A percentile compares a stretch with the other conserved stretches of the same genome.
These are phyloP conservation scores for Pythium pyrilobum DNA, from an alignment of 352 stramenopile species.

Conservation along the genomic window DNA sequence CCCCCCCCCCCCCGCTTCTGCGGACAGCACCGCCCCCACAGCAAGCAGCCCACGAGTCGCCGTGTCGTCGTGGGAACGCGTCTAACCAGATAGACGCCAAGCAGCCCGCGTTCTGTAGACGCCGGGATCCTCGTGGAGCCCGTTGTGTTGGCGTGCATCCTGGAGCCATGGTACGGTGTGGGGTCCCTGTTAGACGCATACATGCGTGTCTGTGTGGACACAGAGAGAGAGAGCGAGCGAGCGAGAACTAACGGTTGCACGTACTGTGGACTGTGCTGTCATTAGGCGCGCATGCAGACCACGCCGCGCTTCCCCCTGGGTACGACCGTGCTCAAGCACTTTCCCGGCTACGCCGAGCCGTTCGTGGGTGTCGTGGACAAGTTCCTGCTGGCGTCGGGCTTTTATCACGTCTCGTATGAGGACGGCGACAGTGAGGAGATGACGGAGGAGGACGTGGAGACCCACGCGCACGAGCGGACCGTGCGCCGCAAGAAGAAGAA, in stretches of 20 bases:
- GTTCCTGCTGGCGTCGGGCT: slow-evolving; percentile 39
- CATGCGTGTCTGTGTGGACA: too few relatives aligned
- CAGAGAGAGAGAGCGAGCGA: too few relatives aligned
- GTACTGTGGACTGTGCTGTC: not conserved
- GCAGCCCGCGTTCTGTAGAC: too few relatives aligned
- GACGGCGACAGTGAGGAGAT: slow-evolving; percentile 80
- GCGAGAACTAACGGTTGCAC: not conserved
- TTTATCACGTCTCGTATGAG: slow-evolving; percentile 76
- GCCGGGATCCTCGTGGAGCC: too few relatives aligned
- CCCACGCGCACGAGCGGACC: slow-evolving; percentile 25
- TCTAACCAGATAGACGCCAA: too few relatives aligned
- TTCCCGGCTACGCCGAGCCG: slow-evolving; percentile 48
- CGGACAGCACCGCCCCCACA: too few relatives aligned
- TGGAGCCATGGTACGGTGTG: too few relatives aligned
- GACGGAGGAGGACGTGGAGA: slow-evolving; percentile 63
- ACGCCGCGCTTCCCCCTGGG: slow-evolving; percentile 57
- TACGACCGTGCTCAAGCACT: slow-evolving; percentile 65
- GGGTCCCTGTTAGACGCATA: too few relatives aligned
- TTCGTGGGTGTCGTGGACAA: slow-evolving; percentile 60
- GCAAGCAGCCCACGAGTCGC: too few relatives aligned
- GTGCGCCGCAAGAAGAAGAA: slow-evolving; percentile 3
- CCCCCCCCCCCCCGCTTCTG: too few relatives aligned
- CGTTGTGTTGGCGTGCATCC: too few relatives aligned
- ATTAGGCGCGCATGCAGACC: slow-evolving; percentile 36
- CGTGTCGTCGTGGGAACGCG: too few relatives aligned